A percentile compares a stretch with the other conserved stretches of the same genome.
These are phyloP conservation scores for Fragaria iinumae DNA, from an alignment of 306 rosid genomes.

Conservation along the genomic window DNA sequence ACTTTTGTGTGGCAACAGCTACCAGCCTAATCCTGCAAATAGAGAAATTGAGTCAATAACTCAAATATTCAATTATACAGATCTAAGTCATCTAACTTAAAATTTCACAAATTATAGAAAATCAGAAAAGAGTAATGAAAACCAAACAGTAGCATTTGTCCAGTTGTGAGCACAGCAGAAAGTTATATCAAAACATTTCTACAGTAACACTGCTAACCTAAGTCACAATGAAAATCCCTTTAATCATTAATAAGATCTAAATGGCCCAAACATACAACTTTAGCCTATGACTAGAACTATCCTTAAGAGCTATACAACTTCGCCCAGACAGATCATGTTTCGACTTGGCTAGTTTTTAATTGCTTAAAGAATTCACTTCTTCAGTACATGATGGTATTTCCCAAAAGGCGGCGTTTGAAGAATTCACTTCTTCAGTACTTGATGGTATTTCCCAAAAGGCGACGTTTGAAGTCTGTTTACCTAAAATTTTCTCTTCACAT, in stretches of 20 bases:
- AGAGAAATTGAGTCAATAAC: slow-evolving; percentile 1
- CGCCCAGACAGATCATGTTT: neutral
- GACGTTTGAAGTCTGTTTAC: neutral
- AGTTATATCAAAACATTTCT: neutral
- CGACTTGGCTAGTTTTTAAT: neutral
- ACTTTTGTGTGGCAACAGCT: slow-evolving; percentile 86
- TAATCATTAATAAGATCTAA: neutral
- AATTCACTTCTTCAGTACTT: no score
- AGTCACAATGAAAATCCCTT: neutral
- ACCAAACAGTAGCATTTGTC: slow-evolving; percentile 14
- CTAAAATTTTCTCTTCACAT: neutral
- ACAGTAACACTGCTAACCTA: neutral
- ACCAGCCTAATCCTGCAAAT: slow-evolving; percentile 69
- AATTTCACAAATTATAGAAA: neutral
- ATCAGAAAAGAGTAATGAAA: neutral
- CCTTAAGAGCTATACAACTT: neutral
- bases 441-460: no score
- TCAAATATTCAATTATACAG: neutral
- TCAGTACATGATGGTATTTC: no score
- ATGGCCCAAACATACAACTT: neutral
- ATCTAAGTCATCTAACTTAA: neutral
- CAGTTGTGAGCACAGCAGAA: slow-evolving; percentile 19
- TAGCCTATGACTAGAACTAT: neutral
- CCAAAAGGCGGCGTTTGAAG: neutral
- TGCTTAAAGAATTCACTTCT: no score